A percentile compares a stretch with the other conserved stretches of the same genome.
Evolutionary conservation across 352 stramenopile species (phyloP).

Genomic region (Phytophthora hybrid): DNA sequence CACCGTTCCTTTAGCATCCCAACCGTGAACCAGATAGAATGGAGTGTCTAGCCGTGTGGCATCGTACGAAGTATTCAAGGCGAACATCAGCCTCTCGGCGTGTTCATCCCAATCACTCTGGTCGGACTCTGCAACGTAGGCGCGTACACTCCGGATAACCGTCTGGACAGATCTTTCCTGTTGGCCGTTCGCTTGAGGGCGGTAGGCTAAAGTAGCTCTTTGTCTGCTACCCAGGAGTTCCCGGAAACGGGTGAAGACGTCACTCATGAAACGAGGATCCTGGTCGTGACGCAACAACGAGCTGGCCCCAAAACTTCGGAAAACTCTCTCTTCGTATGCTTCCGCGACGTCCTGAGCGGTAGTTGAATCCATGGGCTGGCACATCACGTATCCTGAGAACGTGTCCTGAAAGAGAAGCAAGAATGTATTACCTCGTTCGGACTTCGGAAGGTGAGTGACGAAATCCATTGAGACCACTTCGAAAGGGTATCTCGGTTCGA

Average conservation of each 20-base stretch:
- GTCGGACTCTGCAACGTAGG: conserved; percentile 25
- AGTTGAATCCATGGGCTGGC: conserved; percentile 17
- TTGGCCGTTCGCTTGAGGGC: conserved; percentile 44
- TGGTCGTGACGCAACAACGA: conserved; percentile 31
- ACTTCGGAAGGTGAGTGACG: neutral
- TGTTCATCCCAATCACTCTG: conserved; percentile 46
- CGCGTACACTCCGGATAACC: conserved; percentile 22
- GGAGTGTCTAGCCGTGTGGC: conserved; percentile 11
- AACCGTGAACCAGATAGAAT: conserved; percentile 29
- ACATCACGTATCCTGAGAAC: conserved; percentile 27
- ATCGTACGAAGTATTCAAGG: conserved; percentile 18
- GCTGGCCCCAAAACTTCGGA: conserved; percentile 34
- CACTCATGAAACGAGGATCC: conserved; percentile 38
- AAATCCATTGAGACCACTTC: conserved; percentile 3
- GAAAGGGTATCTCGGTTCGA: conserved; percentile 4
- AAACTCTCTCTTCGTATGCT: conserved; percentile 36
- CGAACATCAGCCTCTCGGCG: conserved; percentile 8
- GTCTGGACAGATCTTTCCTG: conserved; percentile 42
- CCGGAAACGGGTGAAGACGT: conserved; percentile 33
- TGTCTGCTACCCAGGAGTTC: conserved; percentile 29
- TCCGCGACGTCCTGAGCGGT: conserved; percentile 28
- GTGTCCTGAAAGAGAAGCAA: conserved; percentile 12
- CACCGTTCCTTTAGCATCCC: conserved; percentile 18
- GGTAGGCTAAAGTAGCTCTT: conserved; percentile 40
- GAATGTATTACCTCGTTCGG: neutral